A percentile compares a stretch with the other conserved stretches of the same genome.
These are phyloP conservation scores for Monilinia laxa DNA, from an alignment of 2,329 filamentous ascomycete species.

Conservation along the genomic window DNA sequence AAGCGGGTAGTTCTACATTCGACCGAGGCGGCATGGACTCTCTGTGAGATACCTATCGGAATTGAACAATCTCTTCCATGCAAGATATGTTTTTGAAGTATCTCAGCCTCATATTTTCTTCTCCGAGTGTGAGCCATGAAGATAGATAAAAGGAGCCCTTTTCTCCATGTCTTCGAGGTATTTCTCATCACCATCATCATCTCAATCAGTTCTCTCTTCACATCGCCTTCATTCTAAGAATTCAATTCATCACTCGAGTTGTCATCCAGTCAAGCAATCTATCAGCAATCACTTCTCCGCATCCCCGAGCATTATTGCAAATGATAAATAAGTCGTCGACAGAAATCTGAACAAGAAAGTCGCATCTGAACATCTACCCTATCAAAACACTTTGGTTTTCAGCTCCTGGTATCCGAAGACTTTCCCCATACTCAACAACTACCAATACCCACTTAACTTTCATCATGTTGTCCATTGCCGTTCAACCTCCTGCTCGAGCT, in stretches of 20 bases:
- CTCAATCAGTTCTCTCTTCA: conserved; percentile 13
- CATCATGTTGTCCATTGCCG: conserved; percentile 29
- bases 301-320: not conserved
- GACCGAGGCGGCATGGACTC: conserved; percentile 6
- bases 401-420: conserved; percentile 5
- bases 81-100: conserved; percentile 11
- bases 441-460: not conserved
- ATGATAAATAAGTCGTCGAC: not conserved
- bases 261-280: conserved; percentile 1
- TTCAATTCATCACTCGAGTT: not conserved
- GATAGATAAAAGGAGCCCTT: conserved; percentile 21
- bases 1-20: conserved; percentile 12
- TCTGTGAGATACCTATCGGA: conserved; percentile 18
- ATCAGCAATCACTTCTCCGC: not conserved
- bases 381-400: not conserved
- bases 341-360: not conserved
- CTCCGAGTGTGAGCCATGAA: conserved; percentile 17
- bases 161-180: conserved; percentile 16
- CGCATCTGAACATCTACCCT: not conserved
- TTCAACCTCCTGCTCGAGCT: conserved; percentile 36
- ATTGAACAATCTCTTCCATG: conserved; percentile 9
- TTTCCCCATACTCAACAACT: not conserved
- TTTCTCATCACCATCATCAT: conserved; percentile 16
- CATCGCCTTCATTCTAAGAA: not conserved
- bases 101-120: conserved; percentile 21